Base-by-base conservation (phyloP, 352 stramenopile genomes). In the Pythium coloratum region DNA sequence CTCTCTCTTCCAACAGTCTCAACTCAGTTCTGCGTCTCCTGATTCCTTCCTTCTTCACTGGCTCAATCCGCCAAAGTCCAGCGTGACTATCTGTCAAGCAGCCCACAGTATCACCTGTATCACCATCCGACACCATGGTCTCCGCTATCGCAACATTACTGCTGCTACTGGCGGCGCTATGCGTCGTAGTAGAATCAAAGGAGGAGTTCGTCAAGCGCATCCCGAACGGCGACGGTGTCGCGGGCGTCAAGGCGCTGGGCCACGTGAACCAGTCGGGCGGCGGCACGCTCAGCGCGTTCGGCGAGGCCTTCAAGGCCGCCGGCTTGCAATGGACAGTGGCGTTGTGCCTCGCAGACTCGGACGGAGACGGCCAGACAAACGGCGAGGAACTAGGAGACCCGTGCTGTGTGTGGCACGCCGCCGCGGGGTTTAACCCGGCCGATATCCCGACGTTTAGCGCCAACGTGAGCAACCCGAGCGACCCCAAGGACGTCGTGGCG, bases 351-450 rank as follows among this genome's bases (percentile, higher is more conserved):
- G 61, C 46, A 18, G 65, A 79, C 49, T 68, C 67, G 57, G 67
- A 74, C 26, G 55, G 44, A 44, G 67, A 74, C 50, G 67, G 62
- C 64, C 70, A 70, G 14, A 88, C 73, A 24, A 91, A 91, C 66
- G 82, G 82, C n/a, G 42, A 84, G 60, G 82, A 91, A 54, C 68
- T 91, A 12, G 82, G 81, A 5, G 82, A 91, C 65, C 81, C 81
- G 38, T 75, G 75, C 66, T 91, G 82, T 55, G 61, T 65, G 40
- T 76, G 65, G 64, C 38, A 64, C 14, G 24, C 49, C 34, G 33
- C 26, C 26, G 30, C 18, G n/a, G 24, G 26, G 6, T 26, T 32
- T 8, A 55, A 55, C 14, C 24, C 49, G 10, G 49, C 49, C 18
- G 57, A 58, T 6, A 42, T 51, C 12, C 47, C 69, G 53, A 55